Conservation (phyloP, 2,329 filamentous ascomycete species). For the Penicillium sclerotiorum region DNA sequence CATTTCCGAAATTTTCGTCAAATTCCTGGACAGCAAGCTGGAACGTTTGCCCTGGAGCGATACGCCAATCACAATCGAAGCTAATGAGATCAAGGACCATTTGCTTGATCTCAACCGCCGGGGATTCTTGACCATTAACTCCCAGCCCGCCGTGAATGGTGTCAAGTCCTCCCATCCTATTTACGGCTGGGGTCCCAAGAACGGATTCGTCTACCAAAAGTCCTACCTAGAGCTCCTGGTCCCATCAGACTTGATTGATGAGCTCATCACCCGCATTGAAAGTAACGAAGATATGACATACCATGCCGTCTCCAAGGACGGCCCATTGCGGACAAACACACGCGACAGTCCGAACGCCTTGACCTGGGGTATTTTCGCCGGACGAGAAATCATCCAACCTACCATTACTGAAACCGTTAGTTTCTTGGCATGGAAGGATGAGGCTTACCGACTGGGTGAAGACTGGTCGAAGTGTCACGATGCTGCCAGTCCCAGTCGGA, state of each 20-base stretch:
- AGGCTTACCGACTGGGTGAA: slow-evolving; percentile 87
- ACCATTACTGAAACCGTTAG: slow-evolving; percentile 99
- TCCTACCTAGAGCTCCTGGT: slow-evolving; percentile 92
- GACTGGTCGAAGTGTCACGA: slow-evolving; percentile 95
- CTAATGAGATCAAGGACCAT: slow-evolving; percentile 73
- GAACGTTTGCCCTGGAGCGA: slow-evolving; percentile 93
- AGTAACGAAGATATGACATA: slow-evolving; percentile 82
- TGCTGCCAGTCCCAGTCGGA: slow-evolving; percentile 71
- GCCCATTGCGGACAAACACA: slow-evolving; percentile 81
- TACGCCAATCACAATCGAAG: slow-evolving; percentile 78
- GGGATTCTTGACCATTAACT: slow-evolving; percentile 93
- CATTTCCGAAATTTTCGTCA: slow-evolving; percentile 79
- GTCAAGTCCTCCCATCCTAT: slow-evolving; percentile 83
- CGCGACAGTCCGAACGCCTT: slow-evolving; percentile 91
- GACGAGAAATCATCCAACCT: slow-evolving; percentile 98
- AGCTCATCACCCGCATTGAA: slow-evolving; percentile 77
- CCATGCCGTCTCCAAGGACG: slow-evolving; percentile 85
- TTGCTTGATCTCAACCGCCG: slow-evolving; percentile 81
- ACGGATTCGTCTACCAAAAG: slow-evolving; percentile 98
- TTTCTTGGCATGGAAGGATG: slow-evolving; percentile 98
- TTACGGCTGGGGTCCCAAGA: slow-evolving; percentile 91
- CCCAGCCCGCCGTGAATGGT: slow-evolving; percentile 91
- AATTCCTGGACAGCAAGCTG: slow-evolving; percentile 79
- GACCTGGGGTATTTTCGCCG: slow-evolving; percentile 98
- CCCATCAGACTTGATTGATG: slow-evolving; percentile 74